Percentiles rank a stretch among this genome's conserved stretches.
These are phyloP conservation scores for Sclerotiophoma versabilis DNA, from an alignment of 2,329 filamentous ascomycete genomes.

Conservation along the genomic window DNA sequence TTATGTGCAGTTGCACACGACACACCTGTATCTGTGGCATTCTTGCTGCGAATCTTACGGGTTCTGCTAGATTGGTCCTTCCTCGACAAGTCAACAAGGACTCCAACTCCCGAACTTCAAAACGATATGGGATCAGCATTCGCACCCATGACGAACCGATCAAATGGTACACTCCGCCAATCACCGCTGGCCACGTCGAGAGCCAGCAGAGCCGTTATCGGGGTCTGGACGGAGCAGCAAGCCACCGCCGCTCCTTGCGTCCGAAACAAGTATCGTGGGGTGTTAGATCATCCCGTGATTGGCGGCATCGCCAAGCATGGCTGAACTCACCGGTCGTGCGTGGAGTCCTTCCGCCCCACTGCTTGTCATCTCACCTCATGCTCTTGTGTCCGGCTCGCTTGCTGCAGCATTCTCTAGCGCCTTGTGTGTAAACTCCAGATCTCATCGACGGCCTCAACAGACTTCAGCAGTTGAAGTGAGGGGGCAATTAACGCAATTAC, in stretches of 20 bases:
- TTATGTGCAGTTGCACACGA: constrained; percentile 34
- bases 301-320: constrained; percentile 18
- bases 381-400: constrained; percentile 32
- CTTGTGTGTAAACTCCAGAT: constrained; percentile 32
- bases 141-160: constrained; percentile 34
- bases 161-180: constrained; percentile 42
- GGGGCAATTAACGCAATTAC: constrained; percentile 23
- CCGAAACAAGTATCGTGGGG: constrained; percentile 38
- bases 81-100: neutral
- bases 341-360: constrained; percentile 28
- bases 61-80: constrained; percentile 1
- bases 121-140: constrained; percentile 20
- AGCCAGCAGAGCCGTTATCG: constrained; percentile 49
- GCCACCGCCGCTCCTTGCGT: constrained; percentile 47
- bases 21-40: constrained; percentile 15
- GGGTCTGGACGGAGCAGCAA: constrained; percentile 40
- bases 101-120: constrained; percentile 1
- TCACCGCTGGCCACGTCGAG: constrained; percentile 48
- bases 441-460: constrained; percentile 34
- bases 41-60: neutral
- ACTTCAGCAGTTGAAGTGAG: constrained; percentile 29
- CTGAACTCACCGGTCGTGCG: constrained; percentile 38
- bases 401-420: constrained; percentile 45
- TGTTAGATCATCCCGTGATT: constrained; percentile 30
- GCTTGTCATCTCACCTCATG: constrained; percentile 34